Conservation (phyloP, 1,139 yeast species). For the Chernovozyma sophiae-reginae region DNA sequence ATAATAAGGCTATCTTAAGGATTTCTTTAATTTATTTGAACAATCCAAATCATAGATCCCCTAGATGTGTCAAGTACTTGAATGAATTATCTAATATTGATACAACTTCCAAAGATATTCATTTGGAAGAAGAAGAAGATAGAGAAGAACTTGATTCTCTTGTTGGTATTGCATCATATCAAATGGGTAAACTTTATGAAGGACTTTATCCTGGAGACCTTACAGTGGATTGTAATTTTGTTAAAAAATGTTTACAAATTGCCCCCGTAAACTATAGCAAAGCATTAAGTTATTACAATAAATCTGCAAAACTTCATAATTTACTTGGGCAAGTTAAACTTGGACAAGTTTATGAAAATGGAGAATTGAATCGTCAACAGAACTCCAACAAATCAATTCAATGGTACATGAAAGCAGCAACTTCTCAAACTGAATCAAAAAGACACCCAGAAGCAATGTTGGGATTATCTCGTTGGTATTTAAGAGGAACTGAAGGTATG, state of each 20-base stretch:
- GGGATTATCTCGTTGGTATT: slow-evolving; percentile 89
- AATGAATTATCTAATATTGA: slow-evolving; percentile 36
- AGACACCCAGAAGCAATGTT: slow-evolving; percentile 87
- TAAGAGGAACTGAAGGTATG: slow-evolving; percentile 70
- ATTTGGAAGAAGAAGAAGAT: slow-evolving; percentile 34
- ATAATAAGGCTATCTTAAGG: slow-evolving; percentile 42
- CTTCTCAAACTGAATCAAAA: slow-evolving; percentile 41
- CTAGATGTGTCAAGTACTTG: slow-evolving; percentile 34
- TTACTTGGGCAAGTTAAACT: slow-evolving; percentile 81
- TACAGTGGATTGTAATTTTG: slow-evolving; percentile 33
- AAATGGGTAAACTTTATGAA: slow-evolving; percentile 70
- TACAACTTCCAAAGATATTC: slow-evolving; percentile 29
- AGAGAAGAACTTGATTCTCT: slow-evolving; percentile 40
- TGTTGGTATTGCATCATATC: slow-evolving; percentile 40
- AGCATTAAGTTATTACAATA: slow-evolving; percentile 66
- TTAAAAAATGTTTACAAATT: slow-evolving; percentile 29
- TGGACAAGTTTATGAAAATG: slow-evolving; percentile 85
- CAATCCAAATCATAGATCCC: slow-evolving; percentile 32
- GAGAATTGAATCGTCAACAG: slow-evolving; percentile 62
- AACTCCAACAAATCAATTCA: slow-evolving; percentile 77
- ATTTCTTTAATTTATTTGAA: slow-evolving; percentile 38
- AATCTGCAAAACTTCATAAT: slow-evolving; percentile 74
- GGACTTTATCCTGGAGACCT: slow-evolving; percentile 53
- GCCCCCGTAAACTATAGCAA: slow-evolving; percentile 52
- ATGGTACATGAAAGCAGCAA: slow-evolving; percentile 85